These are phyloP conservation scores for Neurospora discreta DNA, from an alignment of 495 filamentous ascomycete species.

Conservation along the genomic window DNA sequence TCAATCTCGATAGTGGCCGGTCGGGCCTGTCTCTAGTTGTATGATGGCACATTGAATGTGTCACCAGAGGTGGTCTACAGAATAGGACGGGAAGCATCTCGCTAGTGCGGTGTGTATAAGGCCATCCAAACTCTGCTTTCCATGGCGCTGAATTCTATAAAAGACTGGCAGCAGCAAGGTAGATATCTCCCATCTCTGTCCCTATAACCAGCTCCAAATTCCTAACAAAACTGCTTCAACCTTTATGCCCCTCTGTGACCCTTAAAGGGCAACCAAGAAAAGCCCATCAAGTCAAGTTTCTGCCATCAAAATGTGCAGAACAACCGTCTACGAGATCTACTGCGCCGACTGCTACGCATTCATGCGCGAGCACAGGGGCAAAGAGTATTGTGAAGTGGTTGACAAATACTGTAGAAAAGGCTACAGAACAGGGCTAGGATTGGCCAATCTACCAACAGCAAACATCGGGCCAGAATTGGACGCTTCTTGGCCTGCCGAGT, in stretches of 20 bases:
- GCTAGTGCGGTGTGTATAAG: not conserved
- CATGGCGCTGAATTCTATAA: not conserved
- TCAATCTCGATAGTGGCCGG: not conserved
- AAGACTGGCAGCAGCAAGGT: not conserved
- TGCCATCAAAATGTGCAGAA: not conserved
- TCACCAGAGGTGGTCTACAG: not conserved
- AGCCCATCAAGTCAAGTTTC: too few relatives aligned
- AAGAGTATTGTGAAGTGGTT: not conserved
- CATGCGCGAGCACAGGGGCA: not conserved
- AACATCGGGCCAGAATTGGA: not conserved
- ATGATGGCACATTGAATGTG: not conserved
- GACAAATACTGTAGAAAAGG: not conserved
- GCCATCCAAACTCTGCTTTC: not conserved
- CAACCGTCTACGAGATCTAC: not conserved
- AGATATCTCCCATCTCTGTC: not conserved
- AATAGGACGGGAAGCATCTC: not conserved
- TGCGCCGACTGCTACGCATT: not conserved
- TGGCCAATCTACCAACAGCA: not conserved
- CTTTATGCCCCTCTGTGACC: not conserved
- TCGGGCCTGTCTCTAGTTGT: not conserved
- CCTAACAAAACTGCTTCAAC: not conserved
- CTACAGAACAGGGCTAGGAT: not conserved
- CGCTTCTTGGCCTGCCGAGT: not conserved
- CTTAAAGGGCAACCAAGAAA: not conserved
- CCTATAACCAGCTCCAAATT: not conserved